phyloP scores from a whole-genome alignment of 495 filamentous ascomycete genomes.

The Collariella sp. region DNA sequence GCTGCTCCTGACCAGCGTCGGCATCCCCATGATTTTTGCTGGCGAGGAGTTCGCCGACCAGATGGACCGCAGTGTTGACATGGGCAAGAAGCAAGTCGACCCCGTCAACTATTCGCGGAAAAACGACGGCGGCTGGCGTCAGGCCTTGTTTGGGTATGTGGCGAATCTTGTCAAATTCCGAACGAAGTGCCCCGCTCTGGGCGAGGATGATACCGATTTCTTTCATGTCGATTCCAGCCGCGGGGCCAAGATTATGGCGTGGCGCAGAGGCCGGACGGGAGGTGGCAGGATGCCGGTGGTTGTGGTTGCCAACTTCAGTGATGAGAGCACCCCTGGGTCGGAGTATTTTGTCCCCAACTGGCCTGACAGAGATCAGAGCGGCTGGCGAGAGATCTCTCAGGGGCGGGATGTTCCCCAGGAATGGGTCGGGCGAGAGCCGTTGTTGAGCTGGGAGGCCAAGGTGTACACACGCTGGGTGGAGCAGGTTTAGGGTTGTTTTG shows the following conservation, averaged over 20 bases:
- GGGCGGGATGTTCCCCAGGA: slow-evolving; percentile 16
- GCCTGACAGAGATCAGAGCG: slow-evolving; percentile 16
- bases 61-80: slow-evolving; percentile 21
- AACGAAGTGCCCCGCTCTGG: slow-evolving; percentile 21
- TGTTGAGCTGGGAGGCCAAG: slow-evolving; percentile 26
- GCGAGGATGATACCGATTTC: slow-evolving; percentile 25
- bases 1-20: slow-evolving; percentile 26
- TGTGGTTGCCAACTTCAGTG: slow-evolving; percentile 26
- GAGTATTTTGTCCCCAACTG: slow-evolving; percentile 23
- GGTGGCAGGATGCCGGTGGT: slow-evolving; percentile 16
- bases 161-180: slow-evolving; percentile 19
- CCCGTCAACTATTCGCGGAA: slow-evolving; percentile 27
- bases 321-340: slow-evolving; percentile 21
- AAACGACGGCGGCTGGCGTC: slow-evolving; percentile 22
- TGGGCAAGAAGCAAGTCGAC: slow-evolving; percentile 24
- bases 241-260: slow-evolving; percentile 25
- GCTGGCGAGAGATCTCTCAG: slow-evolving; percentile 26
- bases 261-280: slow-evolving; percentile 14
- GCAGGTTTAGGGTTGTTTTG: not conserved
- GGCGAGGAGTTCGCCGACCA: slow-evolving; percentile 30
- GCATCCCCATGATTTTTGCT: slow-evolving; percentile 30
- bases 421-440: slow-evolving; percentile 27
- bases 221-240: slow-evolving; percentile 22
- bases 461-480: slow-evolving; percentile 27
- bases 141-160: slow-evolving; percentile 22